Conservation (phyloP, 2,329 filamentous ascomycete genomes). For the Cadophora sp. region DNA sequence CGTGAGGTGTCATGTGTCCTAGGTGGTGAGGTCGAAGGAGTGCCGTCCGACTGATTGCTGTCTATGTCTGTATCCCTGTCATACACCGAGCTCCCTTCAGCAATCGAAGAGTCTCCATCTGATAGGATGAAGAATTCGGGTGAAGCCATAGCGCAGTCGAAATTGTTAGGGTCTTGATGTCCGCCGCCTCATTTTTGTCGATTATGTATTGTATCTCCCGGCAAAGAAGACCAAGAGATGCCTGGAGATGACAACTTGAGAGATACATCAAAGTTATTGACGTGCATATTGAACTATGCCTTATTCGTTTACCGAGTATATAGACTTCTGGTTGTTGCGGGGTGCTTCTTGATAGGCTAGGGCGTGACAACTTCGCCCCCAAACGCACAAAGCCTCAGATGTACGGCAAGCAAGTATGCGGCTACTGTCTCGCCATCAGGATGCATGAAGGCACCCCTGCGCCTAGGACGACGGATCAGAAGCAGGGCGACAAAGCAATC, state of each 20-base stretch:
- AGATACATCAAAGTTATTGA: background rate
- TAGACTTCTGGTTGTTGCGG: background rate
- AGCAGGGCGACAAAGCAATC: no score
- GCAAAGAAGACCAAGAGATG: background rate
- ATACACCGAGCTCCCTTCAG: no score
- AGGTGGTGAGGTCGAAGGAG: no score
- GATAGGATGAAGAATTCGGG: background rate
- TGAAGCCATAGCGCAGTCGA: background rate
- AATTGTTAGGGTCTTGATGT: no score
- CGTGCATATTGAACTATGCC: background rate
- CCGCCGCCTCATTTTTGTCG: background rate
- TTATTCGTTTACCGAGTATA: background rate
- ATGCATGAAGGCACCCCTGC: no score
- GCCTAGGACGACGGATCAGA: no score
- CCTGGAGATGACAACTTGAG: background rate
- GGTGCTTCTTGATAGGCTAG: background rate
- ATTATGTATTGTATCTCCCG: background rate
- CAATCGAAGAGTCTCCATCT: background rate
- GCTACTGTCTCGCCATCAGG: no score
- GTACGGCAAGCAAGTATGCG: no score
- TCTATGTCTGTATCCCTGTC: no score
- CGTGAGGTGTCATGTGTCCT: no score
- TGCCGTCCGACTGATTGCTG: no score
- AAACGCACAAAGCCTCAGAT: no score
- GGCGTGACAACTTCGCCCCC: background rate